phyloP scores from a whole-genome alignment of 163 green algal species.

The Coccomyxa subellipsoidea region DNA sequence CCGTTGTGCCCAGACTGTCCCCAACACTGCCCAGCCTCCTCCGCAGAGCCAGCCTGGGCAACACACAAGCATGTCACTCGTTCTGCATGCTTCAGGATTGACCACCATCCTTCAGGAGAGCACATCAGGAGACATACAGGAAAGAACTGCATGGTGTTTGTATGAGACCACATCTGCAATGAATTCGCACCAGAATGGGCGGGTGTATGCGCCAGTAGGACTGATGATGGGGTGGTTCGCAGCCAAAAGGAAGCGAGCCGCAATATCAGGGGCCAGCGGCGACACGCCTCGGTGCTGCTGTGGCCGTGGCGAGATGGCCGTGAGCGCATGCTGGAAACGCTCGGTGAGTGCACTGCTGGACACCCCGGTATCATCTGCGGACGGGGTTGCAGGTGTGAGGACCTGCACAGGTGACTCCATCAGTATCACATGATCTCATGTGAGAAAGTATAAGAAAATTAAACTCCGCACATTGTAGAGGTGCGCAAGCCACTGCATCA shows the following conservation, averaged over 20 bases:
- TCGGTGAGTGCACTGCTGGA: neutral
- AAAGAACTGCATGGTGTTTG: neutral
- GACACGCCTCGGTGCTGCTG: too few species aligned
- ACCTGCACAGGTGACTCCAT: neutral
- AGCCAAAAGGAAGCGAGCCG: conserved; percentile 48
- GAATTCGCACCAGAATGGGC: neutral
- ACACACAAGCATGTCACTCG: neutral
- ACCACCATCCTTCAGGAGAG: too few species aligned
- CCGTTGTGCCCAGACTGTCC: neutral
- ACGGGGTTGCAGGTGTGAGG: neutral
- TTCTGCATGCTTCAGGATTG: neutral
- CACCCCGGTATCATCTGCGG: neutral
- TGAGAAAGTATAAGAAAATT: neutral
- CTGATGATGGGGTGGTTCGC: conserved; percentile 61
- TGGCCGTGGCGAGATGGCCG: neutral
- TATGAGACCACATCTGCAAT: too few species aligned
- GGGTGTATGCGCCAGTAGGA: neutral
- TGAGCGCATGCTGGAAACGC: neutral
- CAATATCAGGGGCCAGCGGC: neutral
- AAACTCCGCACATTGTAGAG: too few species aligned
- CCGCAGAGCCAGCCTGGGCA: neutral
- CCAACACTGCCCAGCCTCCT: neutral
- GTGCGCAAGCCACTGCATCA: neutral
- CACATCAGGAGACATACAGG: neutral
- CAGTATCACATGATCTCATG: neutral